Evolutionary conservation across 2,329 filamentous ascomycete species (phyloP), one percentile per base, ranked within the genome.

Genomic region (Juglanconis oblonga): DNA sequence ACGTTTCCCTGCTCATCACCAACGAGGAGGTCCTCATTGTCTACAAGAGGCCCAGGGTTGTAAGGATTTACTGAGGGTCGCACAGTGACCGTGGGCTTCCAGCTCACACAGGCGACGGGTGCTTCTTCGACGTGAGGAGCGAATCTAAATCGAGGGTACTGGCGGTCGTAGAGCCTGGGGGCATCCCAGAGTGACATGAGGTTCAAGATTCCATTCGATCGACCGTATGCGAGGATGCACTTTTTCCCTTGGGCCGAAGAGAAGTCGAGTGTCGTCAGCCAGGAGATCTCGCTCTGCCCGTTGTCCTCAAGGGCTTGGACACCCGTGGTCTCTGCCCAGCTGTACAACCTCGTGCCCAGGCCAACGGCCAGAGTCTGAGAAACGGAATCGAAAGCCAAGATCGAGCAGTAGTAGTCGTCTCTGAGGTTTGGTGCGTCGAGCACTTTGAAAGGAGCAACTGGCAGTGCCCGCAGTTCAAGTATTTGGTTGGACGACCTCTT

Each of bases 371-470:
- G 81, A 13, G 88, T 90, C 56, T 89, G 84, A 54, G 86, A 84
- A 7, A 85, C 89, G 45, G 82, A 74, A 0, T 89, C 96, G 72
- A 97, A 98, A 9, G 95, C 92, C 57, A 99, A 81, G 2, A 93
- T 82, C 0, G 93, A 95, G 75, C 92, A 97, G 72, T 99, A 99
- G 72, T 93, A 99, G 73, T 99, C 94, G 68, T 98, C 92, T 59
- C 92, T 87, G n/a, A 98, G 79, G 55, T 87, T 85, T 3, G 93
- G 92, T 8, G 94, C 94, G 75, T 97, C 92, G 5, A 99, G 81
- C 6, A 97, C 90, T 87, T 90, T 90, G 76, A 96, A 96, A 5
- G 92, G 91, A 17, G 89, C 83, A 7, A 82, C 80, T 42, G 91
- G 89, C 47, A 95, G 78, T 40, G 78, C 73, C 57, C 81, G 77